Percentiles rank a stretch among this genome's conserved stretches.
Conservation (phyloP, 257 asterid species). For the Nicotiana tomentosiformis region DNA sequence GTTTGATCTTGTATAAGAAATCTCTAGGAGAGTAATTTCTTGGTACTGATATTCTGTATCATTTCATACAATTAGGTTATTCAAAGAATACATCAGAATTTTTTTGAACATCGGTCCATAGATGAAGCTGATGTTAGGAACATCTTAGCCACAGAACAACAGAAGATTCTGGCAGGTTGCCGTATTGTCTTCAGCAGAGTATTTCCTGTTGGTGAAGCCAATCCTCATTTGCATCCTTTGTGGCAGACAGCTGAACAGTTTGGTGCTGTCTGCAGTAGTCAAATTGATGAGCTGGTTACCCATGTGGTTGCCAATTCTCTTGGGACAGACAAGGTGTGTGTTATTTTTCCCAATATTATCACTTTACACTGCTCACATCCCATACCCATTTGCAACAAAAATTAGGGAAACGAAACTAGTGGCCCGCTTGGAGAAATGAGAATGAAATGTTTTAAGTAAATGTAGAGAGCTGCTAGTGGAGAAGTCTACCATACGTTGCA, state of each 20-base stretch:
- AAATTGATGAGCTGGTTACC: conserved; percentile 87
- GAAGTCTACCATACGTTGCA: background rate
- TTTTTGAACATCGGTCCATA: conserved; percentile 58
- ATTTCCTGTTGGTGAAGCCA: conserved; percentile 88
- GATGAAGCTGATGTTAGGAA: conserved; percentile 89
- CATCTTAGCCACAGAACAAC: conserved; percentile 83
- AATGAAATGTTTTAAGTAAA: background rate
- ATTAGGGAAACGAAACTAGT: background rate
- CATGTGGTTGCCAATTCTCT: conserved; percentile 95
- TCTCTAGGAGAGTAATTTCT: background rate
- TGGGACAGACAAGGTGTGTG: conserved; percentile 91
- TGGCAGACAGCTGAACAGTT: conserved; percentile 99
- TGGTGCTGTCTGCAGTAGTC: conserved; percentile 84
- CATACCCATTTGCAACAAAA: background rate
- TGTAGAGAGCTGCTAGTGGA: background rate
- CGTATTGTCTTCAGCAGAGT: conserved; percentile 90
- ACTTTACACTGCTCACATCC: background rate
- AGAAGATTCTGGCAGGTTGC: conserved; percentile 80
- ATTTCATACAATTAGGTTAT: conserved; percentile 56
- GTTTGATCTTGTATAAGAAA: conserved; percentile 2
- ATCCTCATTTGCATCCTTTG: conserved; percentile 89
- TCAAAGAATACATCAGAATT: conserved; percentile 69
- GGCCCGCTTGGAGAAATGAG: background rate
- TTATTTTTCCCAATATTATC: background rate
- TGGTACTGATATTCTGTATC: conserved; percentile 6